Percentiles rank a stretch among this genome's conserved stretches.
Evolutionary conservation across 257 asterid genomes (phyloP).

Genomic region (Solanum sejunctum): DNA sequence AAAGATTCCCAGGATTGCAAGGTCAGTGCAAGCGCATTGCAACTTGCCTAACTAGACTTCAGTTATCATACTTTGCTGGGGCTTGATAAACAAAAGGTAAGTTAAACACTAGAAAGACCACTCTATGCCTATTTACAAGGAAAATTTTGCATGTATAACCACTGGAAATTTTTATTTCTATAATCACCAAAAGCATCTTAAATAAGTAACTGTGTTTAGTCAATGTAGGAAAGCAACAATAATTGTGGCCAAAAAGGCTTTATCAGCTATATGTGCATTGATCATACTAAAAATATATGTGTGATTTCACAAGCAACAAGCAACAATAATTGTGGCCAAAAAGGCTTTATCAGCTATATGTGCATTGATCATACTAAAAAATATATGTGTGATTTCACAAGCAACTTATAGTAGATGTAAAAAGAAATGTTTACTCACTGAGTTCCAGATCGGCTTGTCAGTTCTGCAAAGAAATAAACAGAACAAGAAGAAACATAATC

Average conservation of each 20-base stretch:
- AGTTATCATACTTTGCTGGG: neutral
- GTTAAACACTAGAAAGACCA: neutral
- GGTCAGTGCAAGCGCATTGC: neutral
- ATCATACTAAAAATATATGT: neutral
- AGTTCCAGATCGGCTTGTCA: constrained; percentile 77
- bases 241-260: neutral
- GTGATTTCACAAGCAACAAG: neutral
- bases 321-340: neutral
- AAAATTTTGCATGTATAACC: neutral
- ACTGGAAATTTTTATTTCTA: neutral
- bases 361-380: neutral
- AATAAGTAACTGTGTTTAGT: neutral
- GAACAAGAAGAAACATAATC: constrained; percentile 6
- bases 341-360: neutral
- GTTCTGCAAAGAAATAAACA: constrained; percentile 41
- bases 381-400: neutral
- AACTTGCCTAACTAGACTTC: neutral
- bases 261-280: neutral
- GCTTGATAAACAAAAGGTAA: neutral
- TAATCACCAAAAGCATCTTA: neutral
- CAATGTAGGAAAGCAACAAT: neutral
- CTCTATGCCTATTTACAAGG: neutral
- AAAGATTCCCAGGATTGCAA: neutral
- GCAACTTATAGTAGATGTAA: neutral
- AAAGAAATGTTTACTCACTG: constrained; percentile 45